Evolutionary conservation across 768 basidiomycete species (phyloP), one percentile per base, ranked within the genome.

Genomic region (Rhodotorula diobovata): DNA sequence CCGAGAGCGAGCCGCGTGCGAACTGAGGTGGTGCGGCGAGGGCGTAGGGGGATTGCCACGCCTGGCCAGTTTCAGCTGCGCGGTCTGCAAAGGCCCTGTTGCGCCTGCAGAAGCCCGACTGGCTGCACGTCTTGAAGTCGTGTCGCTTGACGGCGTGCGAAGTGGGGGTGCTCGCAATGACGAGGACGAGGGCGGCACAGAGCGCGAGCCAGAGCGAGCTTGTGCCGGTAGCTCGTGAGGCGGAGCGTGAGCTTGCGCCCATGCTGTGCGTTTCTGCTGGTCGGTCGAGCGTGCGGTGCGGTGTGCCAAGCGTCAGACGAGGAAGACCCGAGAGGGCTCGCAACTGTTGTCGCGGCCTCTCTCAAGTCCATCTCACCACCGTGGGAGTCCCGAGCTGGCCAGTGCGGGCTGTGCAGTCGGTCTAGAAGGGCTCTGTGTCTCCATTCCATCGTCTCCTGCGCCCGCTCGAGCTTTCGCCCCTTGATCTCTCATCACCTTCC

Each of bases 71-170:
- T 63, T 85, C 86, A 51, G 82, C 82, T 10, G 91, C 89, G 58
- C 91, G 87, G 16, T 85, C 83, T 68, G 92, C 86, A 56, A 99
- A 86, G 0, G 89, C 90, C 58, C 95, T 87, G 62, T 93, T 92
- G 56, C 89, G 82, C n/a, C 91, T 86, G 83, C 96, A 98, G 81
- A 99, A 98, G 30, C 90, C 93, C 1, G 92, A 86, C 81, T 98
- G 91, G n/a, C 85, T 84, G 78, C 96, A 98, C 67, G 87, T 91
- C 81, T 96, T 97, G 85, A 94, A 99, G 81, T 97, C 92, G 69
- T 89, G 85, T 30, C 84, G 82, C 82, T 84, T 84, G 73, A 83
- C 82, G 50, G 73, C 73, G 18, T 32, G 10, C 14, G 54, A 30
- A 41, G 56, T 50, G 54, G 59, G 39, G 53, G 66, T 59, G 48